Conservation (phyloP, 306 rosid species). For the Dryas octopetala region DNA sequence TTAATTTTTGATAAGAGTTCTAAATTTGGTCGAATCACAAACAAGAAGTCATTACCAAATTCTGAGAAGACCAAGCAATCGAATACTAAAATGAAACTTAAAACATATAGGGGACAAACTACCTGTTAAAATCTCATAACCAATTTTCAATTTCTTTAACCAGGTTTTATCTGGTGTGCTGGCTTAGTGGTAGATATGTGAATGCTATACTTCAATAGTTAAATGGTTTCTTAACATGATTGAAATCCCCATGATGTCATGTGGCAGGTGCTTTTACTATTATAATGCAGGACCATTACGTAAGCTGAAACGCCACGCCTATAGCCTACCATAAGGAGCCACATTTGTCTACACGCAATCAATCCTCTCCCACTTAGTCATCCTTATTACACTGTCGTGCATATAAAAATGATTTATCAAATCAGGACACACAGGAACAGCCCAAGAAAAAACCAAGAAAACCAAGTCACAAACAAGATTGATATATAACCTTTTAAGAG, state of each 20-base stretch:
- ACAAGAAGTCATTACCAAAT: not conserved
- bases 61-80: not conserved
- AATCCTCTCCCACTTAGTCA: slow-evolving; percentile 33
- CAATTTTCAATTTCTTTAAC: slow-evolving; percentile 1
- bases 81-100: not conserved
- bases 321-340: slow-evolving; percentile 29
- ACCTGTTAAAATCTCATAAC: not conserved
- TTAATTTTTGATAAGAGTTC: not conserved
- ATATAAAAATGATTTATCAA: slow-evolving; percentile 31
- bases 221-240: slow-evolving; percentile 5
- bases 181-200: not conserved
- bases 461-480: slow-evolving; percentile 22
- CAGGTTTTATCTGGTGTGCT: not conserved
- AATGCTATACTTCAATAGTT: not conserved
- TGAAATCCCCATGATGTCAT: slow-evolving; percentile 7
- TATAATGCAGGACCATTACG: slow-evolving; percentile 1
- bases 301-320: slow-evolving; percentile 13
- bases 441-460: slow-evolving; percentile 41
- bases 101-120: not conserved
- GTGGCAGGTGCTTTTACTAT: slow-evolving; percentile 7
- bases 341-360: slow-evolving; percentile 11
- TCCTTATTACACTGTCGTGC: not conserved
- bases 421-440: slow-evolving; percentile 30
- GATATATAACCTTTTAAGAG: slow-evolving; percentile 24
- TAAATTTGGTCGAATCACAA: not conserved